phyloP scores from a whole-genome alignment of 768 basidiomycete species.

The Lentinula sp. region DNA sequence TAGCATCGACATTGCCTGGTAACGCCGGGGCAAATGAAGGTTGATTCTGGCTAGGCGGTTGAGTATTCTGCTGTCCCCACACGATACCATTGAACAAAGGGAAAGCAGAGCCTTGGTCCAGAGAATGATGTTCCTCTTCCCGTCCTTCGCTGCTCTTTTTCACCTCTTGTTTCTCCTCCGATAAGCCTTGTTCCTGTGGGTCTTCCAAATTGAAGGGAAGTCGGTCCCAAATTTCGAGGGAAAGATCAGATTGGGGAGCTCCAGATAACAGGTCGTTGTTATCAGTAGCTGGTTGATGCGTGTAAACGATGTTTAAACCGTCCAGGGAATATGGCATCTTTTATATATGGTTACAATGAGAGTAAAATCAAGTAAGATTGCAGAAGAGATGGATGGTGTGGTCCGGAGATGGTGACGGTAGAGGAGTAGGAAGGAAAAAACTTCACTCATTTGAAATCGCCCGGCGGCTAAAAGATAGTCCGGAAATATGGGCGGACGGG shows the following conservation, averaged over 20 bases:
- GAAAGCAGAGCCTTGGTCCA: slow-evolving; percentile 52
- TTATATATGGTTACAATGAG: slow-evolving; percentile 22
- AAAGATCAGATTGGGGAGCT: slow-evolving; percentile 58
- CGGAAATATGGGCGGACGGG: neutral
- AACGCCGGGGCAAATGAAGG: slow-evolving; percentile 24
- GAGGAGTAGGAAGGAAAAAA: neutral
- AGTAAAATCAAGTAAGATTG: neutral
- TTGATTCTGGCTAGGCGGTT: slow-evolving; percentile 26
- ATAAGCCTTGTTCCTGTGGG: slow-evolving; percentile 29
- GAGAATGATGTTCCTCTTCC: slow-evolving; percentile 34
- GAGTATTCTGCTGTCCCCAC: slow-evolving; percentile 32
- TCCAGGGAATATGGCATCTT: slow-evolving; percentile 54
- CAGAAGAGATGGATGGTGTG: neutral
- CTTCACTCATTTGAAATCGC: neutral
- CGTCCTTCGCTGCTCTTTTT: slow-evolving; percentile 39
- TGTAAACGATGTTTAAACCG: slow-evolving; percentile 77
- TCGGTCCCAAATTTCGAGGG: slow-evolving; percentile 66
- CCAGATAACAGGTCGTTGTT: slow-evolving; percentile 57
- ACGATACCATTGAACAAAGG: slow-evolving; percentile 15
- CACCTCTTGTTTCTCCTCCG: slow-evolving; percentile 25
- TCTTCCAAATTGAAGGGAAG: slow-evolving; percentile 77
- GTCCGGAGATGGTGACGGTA: neutral
- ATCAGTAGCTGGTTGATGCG: slow-evolving; percentile 35
- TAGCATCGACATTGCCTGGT: slow-evolving; percentile 32
- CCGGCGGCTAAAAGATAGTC: neutral